A percentile compares a stretch with the other conserved stretches of the same genome.
Evolutionary conservation across 1,284 basidiomycete genomes (phyloP).

Genomic region (Hymenochaete sp.): DNA sequence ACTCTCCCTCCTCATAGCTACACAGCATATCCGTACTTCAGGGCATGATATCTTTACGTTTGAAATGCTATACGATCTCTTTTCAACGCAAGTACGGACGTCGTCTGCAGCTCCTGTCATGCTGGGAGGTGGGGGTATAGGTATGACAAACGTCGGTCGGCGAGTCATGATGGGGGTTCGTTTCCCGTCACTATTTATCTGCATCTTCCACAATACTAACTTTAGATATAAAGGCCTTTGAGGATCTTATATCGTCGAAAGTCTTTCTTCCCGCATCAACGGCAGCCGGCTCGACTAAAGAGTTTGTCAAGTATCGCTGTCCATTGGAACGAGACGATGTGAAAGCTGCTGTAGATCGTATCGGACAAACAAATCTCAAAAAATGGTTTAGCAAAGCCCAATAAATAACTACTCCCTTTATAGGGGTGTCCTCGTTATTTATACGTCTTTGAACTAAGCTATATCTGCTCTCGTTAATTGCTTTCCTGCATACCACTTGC

Average conservation of each 20-base stretch:
- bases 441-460: too few relatives aligned
- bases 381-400: constrained; percentile 63
- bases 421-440: too few relatives aligned
- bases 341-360: constrained; percentile 54
- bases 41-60: constrained; percentile 69
- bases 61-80: constrained; percentile 67
- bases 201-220: too few relatives aligned
- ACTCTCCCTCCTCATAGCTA: constrained; percentile 66
- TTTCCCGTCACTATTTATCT: constrained; percentile 15
- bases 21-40: constrained; percentile 49
- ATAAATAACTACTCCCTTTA: too few relatives aligned
- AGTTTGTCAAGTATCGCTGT: constrained; percentile 62
- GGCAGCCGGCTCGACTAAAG: constrained; percentile 41
- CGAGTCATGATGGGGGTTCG: constrained; percentile 54
- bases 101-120: constrained; percentile 66
- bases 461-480: too few relatives aligned
- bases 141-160: constrained; percentile 60
- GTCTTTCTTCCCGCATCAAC: constrained; percentile 45
- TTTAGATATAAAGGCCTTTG: constrained; percentile 49
- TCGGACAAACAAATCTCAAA: constrained; percentile 60
- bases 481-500: too few relatives aligned
- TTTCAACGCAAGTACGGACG: constrained; percentile 57
- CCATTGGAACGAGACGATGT: constrained; percentile 47
- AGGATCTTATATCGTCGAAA: constrained; percentile 43
- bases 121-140: constrained; percentile 61